Base-by-base conservation (phyloP, 1,139 yeast genomes). In the Saccharomyces hybrid region DNA sequence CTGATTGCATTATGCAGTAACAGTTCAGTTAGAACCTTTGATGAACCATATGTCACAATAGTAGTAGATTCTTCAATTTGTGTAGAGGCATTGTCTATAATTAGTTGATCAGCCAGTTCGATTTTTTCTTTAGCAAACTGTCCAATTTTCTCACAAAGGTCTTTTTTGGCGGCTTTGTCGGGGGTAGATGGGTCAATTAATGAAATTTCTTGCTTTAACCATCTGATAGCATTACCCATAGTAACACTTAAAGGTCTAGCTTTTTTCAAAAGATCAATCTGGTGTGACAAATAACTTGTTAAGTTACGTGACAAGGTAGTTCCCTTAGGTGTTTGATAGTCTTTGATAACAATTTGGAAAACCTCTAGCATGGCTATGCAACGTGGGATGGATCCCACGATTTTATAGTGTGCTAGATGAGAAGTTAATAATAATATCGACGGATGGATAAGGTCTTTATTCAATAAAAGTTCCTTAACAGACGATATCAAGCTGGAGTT, bases 191-290 rank as follows among this genome's bases (percentile, higher is more conserved):
- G 69, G 54, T 69, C 72, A 54, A 85, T 81, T 53, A 81, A 79
- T 0, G 96, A 84, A 55, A 95, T 93, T 67, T 88, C 95, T 72
- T 91, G 98, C 68, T 95, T 95, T 60, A 95, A 77, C 96, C 97
- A 90, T 63, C 99, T 82, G 60, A 95, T 95, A 2, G 98, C 95
- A 72, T 91, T 93, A 52, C 99, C 99, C 99, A 95, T 95, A 1
- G 96, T 82, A 8, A 91, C 88, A 55, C 95, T 84, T 55, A 95
- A 76, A 0, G 98, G 98, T 59, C 99, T 82, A 1, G 97, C 93
- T 9, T 91, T 83, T 65, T 89, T 93, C 62, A 95, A 76, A 61
- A 87, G 89, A 66, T 93, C 99, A 61, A 95, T 95, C 71, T 95
- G 99, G 64, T 87, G 90, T n/a, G 96, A 84, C 58, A 95, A 76